Evolutionary conservation across 176 grass and related monocot genomes (phyloP).

Genomic region (Olyra latifolia): DNA sequence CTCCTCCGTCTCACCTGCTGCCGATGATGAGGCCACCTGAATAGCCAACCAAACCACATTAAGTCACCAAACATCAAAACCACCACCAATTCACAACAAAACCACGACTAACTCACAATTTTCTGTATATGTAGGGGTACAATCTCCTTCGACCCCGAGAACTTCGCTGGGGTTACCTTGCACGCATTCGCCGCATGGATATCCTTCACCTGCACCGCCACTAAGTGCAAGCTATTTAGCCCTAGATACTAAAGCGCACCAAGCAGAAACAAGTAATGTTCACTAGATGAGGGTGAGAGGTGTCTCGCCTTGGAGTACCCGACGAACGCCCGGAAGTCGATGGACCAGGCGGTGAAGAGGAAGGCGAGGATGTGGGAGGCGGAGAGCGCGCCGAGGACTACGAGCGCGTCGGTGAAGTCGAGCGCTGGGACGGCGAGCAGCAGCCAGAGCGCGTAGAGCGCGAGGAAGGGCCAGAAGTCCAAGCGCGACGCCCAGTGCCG

Average conservation of each 20-base stretch:
- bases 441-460: conserved; percentile 76
- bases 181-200: conserved; percentile 67
- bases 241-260: conserved; percentile 6
- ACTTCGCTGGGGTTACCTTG: conserved; percentile 87
- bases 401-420: conserved; percentile 79
- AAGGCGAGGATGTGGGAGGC: conserved; percentile 70
- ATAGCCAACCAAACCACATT: conserved; percentile 6
- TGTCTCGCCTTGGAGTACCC: conserved; percentile 75
- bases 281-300: neutral
- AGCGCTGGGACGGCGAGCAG: conserved; percentile 71
- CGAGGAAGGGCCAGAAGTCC: conserved; percentile 92
- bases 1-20: conserved; percentile 61
- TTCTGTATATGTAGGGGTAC: conserved; percentile 63
- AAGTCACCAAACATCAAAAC: neutral
- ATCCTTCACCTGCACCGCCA: conserved; percentile 62
- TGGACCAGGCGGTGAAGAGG: conserved; percentile 94
- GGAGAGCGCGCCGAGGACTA: conserved; percentile 65
- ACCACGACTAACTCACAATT: conserved; percentile 54
- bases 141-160: conserved; percentile 96
- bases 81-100: neutral
- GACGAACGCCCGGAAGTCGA: conserved; percentile 85
- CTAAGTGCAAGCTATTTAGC: conserved; percentile 30
- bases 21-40: conserved; percentile 71
- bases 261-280: conserved; percentile 6
- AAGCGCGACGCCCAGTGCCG: conserved; percentile 84